phyloP scores from a whole-genome alignment of 75 land plant species.

The Pinus tabuliformis region DNA sequence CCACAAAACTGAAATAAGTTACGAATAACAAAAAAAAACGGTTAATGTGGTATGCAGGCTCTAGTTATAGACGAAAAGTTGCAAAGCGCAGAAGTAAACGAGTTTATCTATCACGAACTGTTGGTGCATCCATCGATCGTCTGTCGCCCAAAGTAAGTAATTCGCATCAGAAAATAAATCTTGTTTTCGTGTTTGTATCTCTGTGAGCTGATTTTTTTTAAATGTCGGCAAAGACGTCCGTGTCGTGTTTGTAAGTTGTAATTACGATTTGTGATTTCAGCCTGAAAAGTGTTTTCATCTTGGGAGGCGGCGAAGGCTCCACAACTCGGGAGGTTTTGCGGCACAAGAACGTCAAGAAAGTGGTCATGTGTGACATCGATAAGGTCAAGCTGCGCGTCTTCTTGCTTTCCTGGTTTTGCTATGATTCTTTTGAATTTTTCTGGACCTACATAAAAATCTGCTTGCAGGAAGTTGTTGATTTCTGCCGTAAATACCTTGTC shows the following conservation, averaged over 20 bases:
- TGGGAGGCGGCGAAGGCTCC: slow-evolving; percentile 99
- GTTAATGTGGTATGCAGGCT: slow-evolving; percentile 29
- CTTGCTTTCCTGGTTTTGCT: not conserved
- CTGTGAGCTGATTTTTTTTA: no score
- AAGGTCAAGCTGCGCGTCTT: slow-evolving; percentile 38
- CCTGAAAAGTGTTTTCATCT: slow-evolving; percentile 83
- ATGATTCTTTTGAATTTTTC: not conserved
- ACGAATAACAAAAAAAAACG: no score
- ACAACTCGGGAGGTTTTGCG: slow-evolving; percentile 83
- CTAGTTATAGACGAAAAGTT: slow-evolving; percentile 92
- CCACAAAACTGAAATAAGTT: no score
- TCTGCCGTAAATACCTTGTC: slow-evolving; percentile 58
- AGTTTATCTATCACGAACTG: slow-evolving; percentile 94
- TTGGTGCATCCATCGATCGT: slow-evolving; percentile 87
- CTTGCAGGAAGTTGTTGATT: slow-evolving; percentile 87
- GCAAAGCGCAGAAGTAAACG: slow-evolving; percentile 90
- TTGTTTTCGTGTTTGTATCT: no score
- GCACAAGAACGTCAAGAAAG: slow-evolving; percentile 73
- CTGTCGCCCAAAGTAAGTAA: slow-evolving; percentile 58
- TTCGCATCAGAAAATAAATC: no score
- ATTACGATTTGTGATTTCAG: slow-evolving; percentile 27
- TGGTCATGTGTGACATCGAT: slow-evolving; percentile 99
- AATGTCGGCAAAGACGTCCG: no score
- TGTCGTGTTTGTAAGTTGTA: no score
- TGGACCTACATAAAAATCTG: not conserved